These are phyloP conservation scores for Irpex lacteus DNA, from an alignment of 1,284 basidiomycete genomes.

Conservation along the genomic window DNA sequence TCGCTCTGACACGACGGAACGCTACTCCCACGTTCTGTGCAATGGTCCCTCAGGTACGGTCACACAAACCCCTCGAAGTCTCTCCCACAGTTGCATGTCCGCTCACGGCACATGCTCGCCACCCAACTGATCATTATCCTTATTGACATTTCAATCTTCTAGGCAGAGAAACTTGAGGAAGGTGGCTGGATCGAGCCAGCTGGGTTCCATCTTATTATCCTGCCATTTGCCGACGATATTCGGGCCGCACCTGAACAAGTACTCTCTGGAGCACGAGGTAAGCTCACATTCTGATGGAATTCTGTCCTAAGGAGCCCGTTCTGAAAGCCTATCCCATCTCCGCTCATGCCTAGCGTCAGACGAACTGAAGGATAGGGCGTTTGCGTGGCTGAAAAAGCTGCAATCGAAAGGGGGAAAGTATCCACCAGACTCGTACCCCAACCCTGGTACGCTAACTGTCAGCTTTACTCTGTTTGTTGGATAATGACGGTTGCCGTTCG, in stretches of 20 bases:
- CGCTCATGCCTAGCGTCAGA: slow-evolving; percentile 52
- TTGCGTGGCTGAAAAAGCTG: slow-evolving; percentile 76
- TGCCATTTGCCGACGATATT: slow-evolving; percentile 95
- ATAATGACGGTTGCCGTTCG: slow-evolving; percentile 13
- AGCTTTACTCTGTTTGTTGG: slow-evolving; percentile 4
- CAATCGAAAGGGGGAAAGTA: slow-evolving; percentile 79
- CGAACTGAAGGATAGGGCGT: slow-evolving; percentile 66
- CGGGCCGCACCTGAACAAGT: slow-evolving; percentile 64
- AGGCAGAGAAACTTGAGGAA: slow-evolving; percentile 74
- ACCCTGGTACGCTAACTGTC: slow-evolving; percentile 66
- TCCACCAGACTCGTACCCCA: slow-evolving; percentile 87
- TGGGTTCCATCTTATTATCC: slow-evolving; percentile 88
- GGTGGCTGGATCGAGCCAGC: slow-evolving; percentile 81
- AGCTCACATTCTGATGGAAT: not conserved
- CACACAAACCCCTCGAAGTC: not conserved
- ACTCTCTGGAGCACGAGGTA: slow-evolving; percentile 52
- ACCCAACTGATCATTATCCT: slow-evolving; percentile 5
- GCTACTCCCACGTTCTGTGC: slow-evolving; percentile 81
- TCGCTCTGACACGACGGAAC: slow-evolving; percentile 72
- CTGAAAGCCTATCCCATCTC: not conserved
- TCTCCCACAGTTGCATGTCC: not conserved
- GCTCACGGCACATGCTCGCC: not conserved
- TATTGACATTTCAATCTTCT: slow-evolving; percentile 8
- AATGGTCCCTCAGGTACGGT: slow-evolving; percentile 79
- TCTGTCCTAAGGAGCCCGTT: not conserved